A percentile compares a stretch with the other conserved stretches of the same genome.
Evolutionary conservation across 148 eudicot genomes (phyloP).

Genomic region (Pouteria glomerata): DNA sequence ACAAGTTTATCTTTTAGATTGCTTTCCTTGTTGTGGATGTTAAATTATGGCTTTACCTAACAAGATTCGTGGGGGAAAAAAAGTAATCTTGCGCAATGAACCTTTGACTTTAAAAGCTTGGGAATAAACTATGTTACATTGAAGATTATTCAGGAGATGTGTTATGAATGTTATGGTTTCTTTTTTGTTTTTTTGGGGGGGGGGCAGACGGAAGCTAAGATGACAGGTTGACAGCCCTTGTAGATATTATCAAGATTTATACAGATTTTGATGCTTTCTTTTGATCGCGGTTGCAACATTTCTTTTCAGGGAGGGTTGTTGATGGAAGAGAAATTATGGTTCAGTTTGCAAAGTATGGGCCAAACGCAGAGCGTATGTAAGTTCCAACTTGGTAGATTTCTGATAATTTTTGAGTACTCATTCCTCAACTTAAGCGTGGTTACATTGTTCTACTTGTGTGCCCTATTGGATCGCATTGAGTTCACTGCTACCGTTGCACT

Average conservation of each 20-base stretch:
- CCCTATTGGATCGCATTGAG: background rate
- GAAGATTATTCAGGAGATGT: background rate
- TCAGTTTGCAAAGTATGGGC: slow-evolving; percentile 19
- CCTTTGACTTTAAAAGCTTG: no score
- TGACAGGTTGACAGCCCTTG: background rate
- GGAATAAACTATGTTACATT: background rate
- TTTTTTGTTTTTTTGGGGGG: no score
- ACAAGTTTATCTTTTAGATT: no score
- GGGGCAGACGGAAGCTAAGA: background rate
- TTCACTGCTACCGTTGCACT: background rate
- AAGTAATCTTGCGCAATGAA: no score
- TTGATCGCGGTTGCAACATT: background rate
- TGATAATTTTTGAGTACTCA: background rate
- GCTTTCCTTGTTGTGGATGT: no score
- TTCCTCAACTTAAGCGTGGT: background rate
- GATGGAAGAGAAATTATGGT: slow-evolving; percentile 18
- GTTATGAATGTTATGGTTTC: background rate
- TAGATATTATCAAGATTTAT: background rate
- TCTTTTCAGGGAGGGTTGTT: slow-evolving; percentile 13
- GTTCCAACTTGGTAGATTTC: background rate
- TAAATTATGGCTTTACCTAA: no score
- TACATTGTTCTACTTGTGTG: background rate
- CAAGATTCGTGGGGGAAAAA: no score
- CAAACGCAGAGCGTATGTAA: slow-evolving; percentile 20
- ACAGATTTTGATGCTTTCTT: background rate